Conservation (phyloP, 176 grass and related monocot genomes). For the Eragrostis curvula region DNA sequence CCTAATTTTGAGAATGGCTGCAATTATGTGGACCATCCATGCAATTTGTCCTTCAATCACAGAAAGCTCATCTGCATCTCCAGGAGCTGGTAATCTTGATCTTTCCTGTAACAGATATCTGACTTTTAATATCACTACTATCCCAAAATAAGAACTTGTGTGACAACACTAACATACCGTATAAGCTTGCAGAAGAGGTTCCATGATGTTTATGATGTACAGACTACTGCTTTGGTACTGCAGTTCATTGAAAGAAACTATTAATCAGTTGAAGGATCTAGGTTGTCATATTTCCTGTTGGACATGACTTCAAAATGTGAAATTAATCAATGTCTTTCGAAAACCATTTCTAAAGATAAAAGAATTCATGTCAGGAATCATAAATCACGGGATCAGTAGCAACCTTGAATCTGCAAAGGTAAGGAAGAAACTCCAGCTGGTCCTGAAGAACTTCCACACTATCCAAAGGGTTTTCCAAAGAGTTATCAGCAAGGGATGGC, state of each 20-base stretch:
- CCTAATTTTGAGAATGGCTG: conserved; percentile 91
- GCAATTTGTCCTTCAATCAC: conserved; percentile 98
- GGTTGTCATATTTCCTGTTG: conserved; percentile 9
- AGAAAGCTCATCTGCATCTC: conserved; percentile 75
- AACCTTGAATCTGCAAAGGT: conserved; percentile 99
- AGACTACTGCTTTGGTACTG: conserved; percentile 95
- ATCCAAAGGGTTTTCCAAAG: conserved; percentile 91
- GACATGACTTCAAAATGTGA: conserved; percentile 1
- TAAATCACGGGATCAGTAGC: conserved; percentile 24
- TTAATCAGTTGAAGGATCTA: conserved; percentile 10
- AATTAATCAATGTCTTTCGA: too few species aligned
- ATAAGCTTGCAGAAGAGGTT: conserved; percentile 99
- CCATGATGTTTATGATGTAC: conserved; percentile 98
- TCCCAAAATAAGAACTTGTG: not conserved
- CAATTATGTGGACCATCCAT: conserved; percentile 98
- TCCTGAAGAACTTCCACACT: conserved; percentile 96
- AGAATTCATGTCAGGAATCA: conserved; percentile 23
- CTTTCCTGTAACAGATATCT: conserved; percentile 71
- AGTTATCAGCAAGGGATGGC: conserved; percentile 67
- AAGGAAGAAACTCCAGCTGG: conserved; percentile 96
- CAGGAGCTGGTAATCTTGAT: conserved; percentile 73
- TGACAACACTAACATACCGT: conserved; percentile 70
- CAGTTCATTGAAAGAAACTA: conserved; percentile 50
- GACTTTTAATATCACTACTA: conserved; percentile 23
- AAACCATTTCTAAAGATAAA: not conserved